phyloP scores from a whole-genome alignment of 2,329 filamentous ascomycete genomes.

The Paecilomyces niveus region DNA sequence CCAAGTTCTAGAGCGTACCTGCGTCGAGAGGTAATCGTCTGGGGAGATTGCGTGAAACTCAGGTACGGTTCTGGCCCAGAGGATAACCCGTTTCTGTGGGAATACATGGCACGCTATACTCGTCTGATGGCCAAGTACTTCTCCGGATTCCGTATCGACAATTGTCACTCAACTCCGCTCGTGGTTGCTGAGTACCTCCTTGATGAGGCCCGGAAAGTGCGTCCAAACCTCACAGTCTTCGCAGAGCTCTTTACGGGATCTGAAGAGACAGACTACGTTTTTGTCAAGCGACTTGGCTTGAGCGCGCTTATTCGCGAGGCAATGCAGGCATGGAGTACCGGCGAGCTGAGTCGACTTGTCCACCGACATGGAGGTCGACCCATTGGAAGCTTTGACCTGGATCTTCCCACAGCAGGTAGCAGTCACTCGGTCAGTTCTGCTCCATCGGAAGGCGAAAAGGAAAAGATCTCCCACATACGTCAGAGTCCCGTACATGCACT shows the following conservation, averaged over 20 bases:
- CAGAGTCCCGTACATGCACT: slow-evolving; percentile 85
- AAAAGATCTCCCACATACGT: slow-evolving; percentile 73
- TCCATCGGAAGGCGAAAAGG: slow-evolving; percentile 31
- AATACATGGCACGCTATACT: slow-evolving; percentile 91
- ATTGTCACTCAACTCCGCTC: slow-evolving; percentile 92
- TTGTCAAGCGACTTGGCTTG: slow-evolving; percentile 85
- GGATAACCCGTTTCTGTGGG: slow-evolving; percentile 91
- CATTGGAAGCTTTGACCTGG: slow-evolving; percentile 95
- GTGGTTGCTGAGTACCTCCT: slow-evolving; percentile 92
- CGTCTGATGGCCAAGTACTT: slow-evolving; percentile 91
- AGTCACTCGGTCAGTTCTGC: slow-evolving; percentile 29
- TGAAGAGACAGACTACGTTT: slow-evolving; percentile 92
- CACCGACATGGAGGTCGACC: slow-evolving; percentile 89
- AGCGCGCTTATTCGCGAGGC: slow-evolving; percentile 91
- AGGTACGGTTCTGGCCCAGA: slow-evolving; percentile 73
- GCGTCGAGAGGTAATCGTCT: slow-evolving; percentile 92
- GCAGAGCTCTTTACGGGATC: slow-evolving; percentile 94
- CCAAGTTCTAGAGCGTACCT: slow-evolving; percentile 86
- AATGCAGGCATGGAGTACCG: slow-evolving; percentile 97
- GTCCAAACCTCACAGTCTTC: slow-evolving; percentile 83
- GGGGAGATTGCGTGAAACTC: slow-evolving; percentile 97
- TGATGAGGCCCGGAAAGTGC: slow-evolving; percentile 81
- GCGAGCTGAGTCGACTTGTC: slow-evolving; percentile 83
- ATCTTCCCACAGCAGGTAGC: slow-evolving; percentile 66
- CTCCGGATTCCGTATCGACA: slow-evolving; percentile 91